phyloP scores from a whole-genome alignment of 805 yeast species.

The Naumovozyma dairenensis region DNA sequence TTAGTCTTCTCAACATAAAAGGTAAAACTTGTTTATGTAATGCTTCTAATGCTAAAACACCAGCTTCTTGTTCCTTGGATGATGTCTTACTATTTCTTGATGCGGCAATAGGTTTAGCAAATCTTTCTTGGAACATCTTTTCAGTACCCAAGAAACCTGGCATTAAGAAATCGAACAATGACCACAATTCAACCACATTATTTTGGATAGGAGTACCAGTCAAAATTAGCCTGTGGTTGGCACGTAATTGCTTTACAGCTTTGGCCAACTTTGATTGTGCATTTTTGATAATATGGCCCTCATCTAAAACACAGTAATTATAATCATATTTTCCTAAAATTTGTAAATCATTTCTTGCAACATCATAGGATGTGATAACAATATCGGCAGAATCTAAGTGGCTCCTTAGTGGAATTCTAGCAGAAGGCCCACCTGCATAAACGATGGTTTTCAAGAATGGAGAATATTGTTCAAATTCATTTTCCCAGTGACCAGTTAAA shows the following conservation, averaged over 20 bases:
- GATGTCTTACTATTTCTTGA: constrained; percentile 81
- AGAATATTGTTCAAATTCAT: constrained; percentile 81
- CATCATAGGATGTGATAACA: constrained; percentile 92
- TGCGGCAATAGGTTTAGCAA: constrained; percentile 96
- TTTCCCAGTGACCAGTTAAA: constrained; percentile 98
- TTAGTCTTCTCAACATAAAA: constrained; percentile 87
- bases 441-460: constrained; percentile 76
- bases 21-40: constrained; percentile 95
- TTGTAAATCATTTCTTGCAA: constrained; percentile 83
- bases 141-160: constrained; percentile 97
- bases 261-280: constrained; percentile 79
- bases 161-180: constrained; percentile 93
- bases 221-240: constrained; percentile 82
- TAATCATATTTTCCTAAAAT: constrained; percentile 51
- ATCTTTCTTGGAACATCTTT: constrained; percentile 84
- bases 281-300: constrained; percentile 95
- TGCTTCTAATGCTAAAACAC: constrained; percentile 91
- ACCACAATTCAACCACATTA: constrained; percentile 94
- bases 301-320: constrained; percentile 93
- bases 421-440: constrained; percentile 87
- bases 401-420: constrained; percentile 47
- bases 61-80: constrained; percentile 91
- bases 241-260: constrained; percentile 71
- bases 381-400: constrained; percentile 58
- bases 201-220: constrained; percentile 98